Base-by-base conservation (phyloP, 495 filamentous ascomycete genomes). In the Penicillium turbatum region DNA sequence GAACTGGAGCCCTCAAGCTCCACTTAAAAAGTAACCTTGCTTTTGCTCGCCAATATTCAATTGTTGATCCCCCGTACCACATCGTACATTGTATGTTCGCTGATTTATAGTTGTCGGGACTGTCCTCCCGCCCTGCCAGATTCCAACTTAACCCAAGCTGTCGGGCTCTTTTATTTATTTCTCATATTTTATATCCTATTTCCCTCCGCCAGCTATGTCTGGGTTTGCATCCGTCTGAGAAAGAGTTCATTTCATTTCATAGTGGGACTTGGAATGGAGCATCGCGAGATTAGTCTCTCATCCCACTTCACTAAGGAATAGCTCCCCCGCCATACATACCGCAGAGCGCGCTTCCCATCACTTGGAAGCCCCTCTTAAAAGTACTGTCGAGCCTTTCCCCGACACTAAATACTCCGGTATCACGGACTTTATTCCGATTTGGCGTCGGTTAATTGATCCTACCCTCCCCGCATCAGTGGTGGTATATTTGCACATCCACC, bases 71-170 rank as follows among this genome's bases (percentile, higher is more conserved):
- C 55, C 21, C 21, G 21, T 24, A 24, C 21, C 21, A 24, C 21
- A 24, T 24, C 21, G 21, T 24, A 24, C 21, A 24, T 24, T 24
- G 21, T 24, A n/a, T n/a, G 40, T 32, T 35, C 49, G 38, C 35
- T 54, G 43, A 59, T 58, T 65, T 63, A 61, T 61, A 63, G 60
- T 65, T 66, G 56, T 50, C 59, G 65, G 60, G 62, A 67, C 64
- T 59, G 53, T 61, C 63, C 60, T 64, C 61, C 66, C 65, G 61
- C 59, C 58, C 64, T 67, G 64, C 69, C 70, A 70, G 66, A 71
- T 62, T 61, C 61, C 64, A 75, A 72, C 72, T 72, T 72, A 72
- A 73, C 65, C 72, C 72, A 69, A 62, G 59, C 68, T 71, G 68
- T 69, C 69, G 72, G 72, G 69, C 66, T 67, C 63, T 26, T 6